Conservation (phyloP, 2,329 filamentous ascomycete genomes). For the Talaromyces sp. region DNA sequence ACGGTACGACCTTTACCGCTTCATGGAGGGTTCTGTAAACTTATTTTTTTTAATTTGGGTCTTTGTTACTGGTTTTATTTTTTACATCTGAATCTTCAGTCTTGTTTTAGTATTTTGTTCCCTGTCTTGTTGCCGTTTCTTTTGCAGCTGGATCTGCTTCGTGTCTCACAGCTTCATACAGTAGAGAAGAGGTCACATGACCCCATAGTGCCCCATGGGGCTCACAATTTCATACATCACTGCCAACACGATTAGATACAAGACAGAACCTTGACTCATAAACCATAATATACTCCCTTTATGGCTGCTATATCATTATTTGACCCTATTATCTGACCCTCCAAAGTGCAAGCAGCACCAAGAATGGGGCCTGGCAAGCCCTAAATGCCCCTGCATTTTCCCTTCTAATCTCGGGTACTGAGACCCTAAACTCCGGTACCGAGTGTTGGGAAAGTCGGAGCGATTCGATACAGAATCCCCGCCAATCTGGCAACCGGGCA, state of each 20-base stretch:
- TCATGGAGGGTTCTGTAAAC: no score
- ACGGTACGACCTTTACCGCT: no score
- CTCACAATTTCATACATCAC: neutral
- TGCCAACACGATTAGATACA: neutral
- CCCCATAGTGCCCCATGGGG: neutral
- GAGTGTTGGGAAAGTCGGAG: constrained; percentile 20
- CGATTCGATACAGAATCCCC: constrained; percentile 16
- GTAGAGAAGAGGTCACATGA: neutral
- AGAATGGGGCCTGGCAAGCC: neutral
- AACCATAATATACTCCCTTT: no score
- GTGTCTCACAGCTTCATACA: neutral
- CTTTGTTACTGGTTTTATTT: neutral
- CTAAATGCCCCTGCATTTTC: neutral
- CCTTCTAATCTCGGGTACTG: constrained; percentile 10
- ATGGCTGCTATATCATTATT: neutral
- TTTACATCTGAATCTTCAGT: neutral
- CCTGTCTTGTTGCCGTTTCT: neutral
- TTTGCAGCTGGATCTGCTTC: no score
- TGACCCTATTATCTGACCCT: no score
- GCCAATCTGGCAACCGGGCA: constrained; percentile 19
- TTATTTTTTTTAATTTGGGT: neutral
- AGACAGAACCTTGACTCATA: no score
- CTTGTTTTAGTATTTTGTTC: neutral
- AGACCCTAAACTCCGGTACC: constrained; percentile 20
- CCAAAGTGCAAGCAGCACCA: no score